Base-by-base conservation (phyloP, 2,329 filamentous ascomycete species). In the Elsinoe ampelina region DNA sequence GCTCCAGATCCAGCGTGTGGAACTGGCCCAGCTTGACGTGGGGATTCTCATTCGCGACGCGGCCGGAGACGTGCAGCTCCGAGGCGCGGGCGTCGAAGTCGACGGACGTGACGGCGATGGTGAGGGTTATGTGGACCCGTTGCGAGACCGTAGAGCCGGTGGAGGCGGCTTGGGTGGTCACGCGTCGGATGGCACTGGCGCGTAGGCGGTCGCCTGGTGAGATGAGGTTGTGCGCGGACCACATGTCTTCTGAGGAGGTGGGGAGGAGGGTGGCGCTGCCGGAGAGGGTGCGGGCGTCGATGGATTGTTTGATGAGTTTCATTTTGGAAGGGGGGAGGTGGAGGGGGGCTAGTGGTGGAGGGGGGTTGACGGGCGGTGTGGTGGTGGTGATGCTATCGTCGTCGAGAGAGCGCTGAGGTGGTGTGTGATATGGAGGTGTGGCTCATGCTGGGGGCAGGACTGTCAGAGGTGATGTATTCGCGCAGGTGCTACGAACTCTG, bases 1-100 rank as follows among this genome's bases (percentile, higher is more conserved):
- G 77, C 69, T 96, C 92, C 45, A 98, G 79, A 63, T 96, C 92
- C 1, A 88, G 75, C 0, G 85, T 88, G 67, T 89, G 85, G 64
- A 81, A 81, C 61, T 81, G 77, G 13, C 85, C 85, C 15, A 86
- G 72, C 64, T 82, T 83, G 34, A 86, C 85, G 65, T 81, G 77
- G 59, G 82, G 79, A 63, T 85, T 88, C 67, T 87, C 83, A 19
- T 79, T 79, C 5, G 80, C 74, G 11, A 87, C 83, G 50, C 78
- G 76, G 1, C 85, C 85, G 2, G 79, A 80, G 19, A 88, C 83
- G 65, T 88, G 85, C 2, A 89, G 75, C 63, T 86, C 81, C 2
- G 80, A 80, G 55, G 78, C 82, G 63, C 83, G 81, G 10, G 84
- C 75, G 66, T 88, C 85, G 65, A 87, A 89, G 71, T 87, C 84